A percentile compares a stretch with the other conserved stretches of the same genome.
phyloP scores from a whole-genome alignment of 768 basidiomycete species.

The Kwoniella bestiolae region DNA sequence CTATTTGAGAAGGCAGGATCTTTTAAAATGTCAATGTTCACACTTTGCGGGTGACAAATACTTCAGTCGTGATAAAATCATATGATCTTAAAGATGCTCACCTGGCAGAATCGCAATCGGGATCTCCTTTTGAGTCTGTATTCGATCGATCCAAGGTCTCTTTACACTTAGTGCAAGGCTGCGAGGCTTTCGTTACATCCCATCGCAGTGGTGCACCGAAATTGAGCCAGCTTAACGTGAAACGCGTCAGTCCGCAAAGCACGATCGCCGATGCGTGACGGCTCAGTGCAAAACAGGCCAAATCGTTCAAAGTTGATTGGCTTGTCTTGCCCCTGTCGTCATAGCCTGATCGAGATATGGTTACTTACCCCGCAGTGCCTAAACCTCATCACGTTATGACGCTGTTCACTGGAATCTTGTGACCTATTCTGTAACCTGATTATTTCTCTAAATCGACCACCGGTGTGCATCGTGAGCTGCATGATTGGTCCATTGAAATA shows the following conservation, averaged over 20 bases:
- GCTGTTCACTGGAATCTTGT: background rate
- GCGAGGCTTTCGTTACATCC: no score
- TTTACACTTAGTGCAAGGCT: no score
- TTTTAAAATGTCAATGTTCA: no score
- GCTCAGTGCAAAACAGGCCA: background rate
- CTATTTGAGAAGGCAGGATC: no score
- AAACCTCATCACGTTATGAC: background rate
- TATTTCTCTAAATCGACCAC: background rate
- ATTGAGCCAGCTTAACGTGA: no score
- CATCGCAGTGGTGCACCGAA: no score
- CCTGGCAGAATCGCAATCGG: no score
- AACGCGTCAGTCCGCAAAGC: background rate
- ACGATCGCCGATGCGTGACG: background rate
- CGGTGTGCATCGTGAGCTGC: constrained; percentile 1
- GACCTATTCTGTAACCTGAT: background rate
- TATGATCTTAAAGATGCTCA: no score
- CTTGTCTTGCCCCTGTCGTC: background rate
- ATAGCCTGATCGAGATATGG: background rate
- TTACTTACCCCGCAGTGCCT: background rate
- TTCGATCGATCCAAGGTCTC: no score
- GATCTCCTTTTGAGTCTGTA: no score
- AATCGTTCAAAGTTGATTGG: background rate
- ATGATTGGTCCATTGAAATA: constrained; percentile 1
- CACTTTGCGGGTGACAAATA: no score
- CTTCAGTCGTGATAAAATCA: no score